phyloP scores from a whole-genome alignment of 1,284 basidiomycete genomes.

The Trichosporon coremiiforme region DNA sequence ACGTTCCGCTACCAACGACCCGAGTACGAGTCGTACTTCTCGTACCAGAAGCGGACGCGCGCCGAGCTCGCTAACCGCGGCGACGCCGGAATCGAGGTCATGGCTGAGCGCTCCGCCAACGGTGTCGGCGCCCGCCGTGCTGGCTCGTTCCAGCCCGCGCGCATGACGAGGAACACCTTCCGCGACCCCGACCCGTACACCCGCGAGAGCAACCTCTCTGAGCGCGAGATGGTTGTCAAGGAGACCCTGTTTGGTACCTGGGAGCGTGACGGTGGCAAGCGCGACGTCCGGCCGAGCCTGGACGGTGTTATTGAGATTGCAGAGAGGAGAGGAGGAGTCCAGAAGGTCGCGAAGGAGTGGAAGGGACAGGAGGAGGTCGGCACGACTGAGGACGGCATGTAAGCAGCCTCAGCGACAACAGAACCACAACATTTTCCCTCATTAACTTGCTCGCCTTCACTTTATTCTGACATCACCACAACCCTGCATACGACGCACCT shows the following conservation, averaged over 20 bases:
- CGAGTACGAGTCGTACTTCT: slow-evolving; percentile 31
- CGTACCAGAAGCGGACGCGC: slow-evolving; percentile 19
- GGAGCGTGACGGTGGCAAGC: slow-evolving; percentile 37
- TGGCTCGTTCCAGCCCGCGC: slow-evolving; percentile 15
- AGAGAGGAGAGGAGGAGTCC: slow-evolving; percentile 38
- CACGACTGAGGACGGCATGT: slow-evolving; percentile 30
- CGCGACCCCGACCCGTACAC: slow-evolving; percentile 7
- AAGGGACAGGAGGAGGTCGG: slow-evolving; percentile 32
- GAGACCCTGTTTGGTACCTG: slow-evolving; percentile 51
- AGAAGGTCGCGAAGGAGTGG: slow-evolving; percentile 41
- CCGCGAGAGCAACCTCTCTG: slow-evolving; percentile 29
- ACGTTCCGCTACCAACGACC: slow-evolving; percentile 37
- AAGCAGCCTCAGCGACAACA: no score
- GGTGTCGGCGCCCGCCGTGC: slow-evolving; percentile 25
- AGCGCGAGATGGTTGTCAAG: slow-evolving; percentile 44
- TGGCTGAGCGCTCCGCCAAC: slow-evolving; percentile 28
- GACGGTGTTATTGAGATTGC: slow-evolving; percentile 48
- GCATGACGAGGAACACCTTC: slow-evolving; percentile 22
- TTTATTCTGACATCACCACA: no score
- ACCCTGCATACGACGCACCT: no score
- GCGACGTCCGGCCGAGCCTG: slow-evolving; percentile 35
- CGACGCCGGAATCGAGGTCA: slow-evolving; percentile 21
- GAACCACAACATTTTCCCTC: no score
- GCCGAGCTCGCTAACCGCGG: background rate
- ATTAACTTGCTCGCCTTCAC: no score